Percentiles rank a stretch among this genome's conserved stretches.
phyloP scores from a whole-genome alignment of 345 rosid genomes.

The Eucalyptus pauciflora region DNA sequence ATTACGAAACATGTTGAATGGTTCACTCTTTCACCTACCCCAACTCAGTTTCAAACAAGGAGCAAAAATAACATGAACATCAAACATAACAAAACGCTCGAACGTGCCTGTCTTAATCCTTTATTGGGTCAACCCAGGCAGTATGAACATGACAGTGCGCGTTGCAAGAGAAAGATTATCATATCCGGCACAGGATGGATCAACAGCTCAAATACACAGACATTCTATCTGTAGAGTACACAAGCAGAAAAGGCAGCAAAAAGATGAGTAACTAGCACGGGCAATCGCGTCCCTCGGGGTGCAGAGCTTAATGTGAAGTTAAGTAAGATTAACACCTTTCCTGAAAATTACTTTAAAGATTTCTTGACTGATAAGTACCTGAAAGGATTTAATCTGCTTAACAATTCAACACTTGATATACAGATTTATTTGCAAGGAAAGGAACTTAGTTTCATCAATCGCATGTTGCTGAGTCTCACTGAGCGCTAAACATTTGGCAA shows the following conservation, averaged over 20 bases:
- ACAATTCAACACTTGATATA: neutral
- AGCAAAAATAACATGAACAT: neutral
- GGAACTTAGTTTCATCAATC: neutral
- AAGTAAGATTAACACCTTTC: neutral
- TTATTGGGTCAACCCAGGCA: neutral
- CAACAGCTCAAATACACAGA: neutral
- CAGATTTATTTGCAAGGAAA: neutral
- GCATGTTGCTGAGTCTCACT: neutral
- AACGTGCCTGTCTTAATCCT: neutral
- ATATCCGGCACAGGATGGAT: neutral
- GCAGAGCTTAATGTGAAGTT: neutral
- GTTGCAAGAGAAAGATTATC: neutral
- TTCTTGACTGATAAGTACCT: neutral
- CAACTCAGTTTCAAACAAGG: neutral
- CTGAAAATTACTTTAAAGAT: neutral
- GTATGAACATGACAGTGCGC: neutral
- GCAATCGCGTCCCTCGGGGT: neutral
- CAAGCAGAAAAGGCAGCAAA: neutral
- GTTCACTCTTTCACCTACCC: neutral
- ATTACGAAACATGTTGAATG: neutral
- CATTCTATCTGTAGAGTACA: neutral
- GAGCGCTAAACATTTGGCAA: neutral
- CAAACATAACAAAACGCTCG: neutral
- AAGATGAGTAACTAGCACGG: neutral
- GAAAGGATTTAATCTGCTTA: neutral